Evolutionary conservation across 345 rosid species (phyloP), one percentile per base, ranked within the genome.

Genomic region (Cardamine resedifolia): DNA sequence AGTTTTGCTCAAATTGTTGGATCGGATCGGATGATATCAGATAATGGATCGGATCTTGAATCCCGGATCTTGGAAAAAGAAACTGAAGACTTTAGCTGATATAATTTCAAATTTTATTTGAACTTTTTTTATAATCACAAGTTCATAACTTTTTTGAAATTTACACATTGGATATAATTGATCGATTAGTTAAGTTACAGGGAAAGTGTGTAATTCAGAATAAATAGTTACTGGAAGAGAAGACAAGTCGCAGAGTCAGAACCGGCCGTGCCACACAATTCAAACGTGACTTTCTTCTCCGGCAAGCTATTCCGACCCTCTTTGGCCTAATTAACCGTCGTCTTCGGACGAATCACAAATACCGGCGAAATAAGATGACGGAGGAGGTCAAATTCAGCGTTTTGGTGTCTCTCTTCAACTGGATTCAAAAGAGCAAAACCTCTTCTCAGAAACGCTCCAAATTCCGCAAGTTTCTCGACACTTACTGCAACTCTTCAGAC

Each of bases 391-490:
- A 88, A 71, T 79, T 88, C 72, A 86, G 84, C 66, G 92, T 91
- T 6, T 24, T 94, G 50, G 92, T 82, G 52, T 89, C 96, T 64
- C 87, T 94, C 15, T 88, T 94, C 85, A 87, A 82, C 70, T 94
- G 98, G 98, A 85, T 89, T 67, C 96, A 86, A 78, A 94, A 82
- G 38, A 86, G 84, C 79, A 89, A 83, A 77, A 66, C 84, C 18
- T 64, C 92, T 2, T 80, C 89, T 28, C 84, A 81, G 81, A 94
- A 94, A 79, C 92, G 98, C 3, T 82, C 92, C 62, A 94, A 94
- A 73, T 85, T 94, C 75, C 94, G 97, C 14, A 94, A 94, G 69
- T 86, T 94, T 66, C 92, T 94, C 48, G 95, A 87, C 66, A 78
- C 90, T 30, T 94, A 81, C 88, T 92, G 98, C 77, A 79, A 82